Evolutionary conservation across 257 asterid species (phyloP).

Genomic region (Haberlea rhodopensis): DNA sequence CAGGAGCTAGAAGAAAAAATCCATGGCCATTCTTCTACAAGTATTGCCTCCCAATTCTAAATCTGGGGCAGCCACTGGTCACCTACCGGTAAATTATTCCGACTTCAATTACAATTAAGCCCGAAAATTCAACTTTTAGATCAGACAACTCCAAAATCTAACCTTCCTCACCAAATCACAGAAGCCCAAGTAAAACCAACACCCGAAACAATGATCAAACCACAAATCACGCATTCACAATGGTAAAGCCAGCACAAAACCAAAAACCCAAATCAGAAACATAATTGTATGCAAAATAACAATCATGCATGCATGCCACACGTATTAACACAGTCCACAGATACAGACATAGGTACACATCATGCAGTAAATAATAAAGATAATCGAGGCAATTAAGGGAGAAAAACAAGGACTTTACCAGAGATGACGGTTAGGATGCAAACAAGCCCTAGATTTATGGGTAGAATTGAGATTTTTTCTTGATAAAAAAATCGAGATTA

Average conservation of each 20-base stretch:
- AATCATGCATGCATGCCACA: slow-evolving; percentile 24
- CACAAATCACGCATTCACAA: not conserved
- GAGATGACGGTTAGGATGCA: not conserved
- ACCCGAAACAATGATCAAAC: not conserved
- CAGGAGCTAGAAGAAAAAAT: not conserved
- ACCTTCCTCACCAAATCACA: not conserved
- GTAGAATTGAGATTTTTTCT: not conserved
- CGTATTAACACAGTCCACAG: slow-evolving; percentile 8
- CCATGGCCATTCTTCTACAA: not conserved
- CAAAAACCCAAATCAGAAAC: slow-evolving; percentile 26
- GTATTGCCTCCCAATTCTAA: not conserved
- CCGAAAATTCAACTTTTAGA: slow-evolving; percentile 12
- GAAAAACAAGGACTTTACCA: not conserved
- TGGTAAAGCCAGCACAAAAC: not conserved
- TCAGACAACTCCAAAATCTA: slow-evolving; percentile 6
- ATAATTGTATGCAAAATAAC: slow-evolving; percentile 5
- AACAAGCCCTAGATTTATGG: not conserved
- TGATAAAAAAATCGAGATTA: too few species aligned
- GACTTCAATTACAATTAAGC: slow-evolving; percentile 8
- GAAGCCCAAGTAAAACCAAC: not conserved
- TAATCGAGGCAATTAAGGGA: not conserved
- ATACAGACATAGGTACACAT: slow-evolving; percentile 21
- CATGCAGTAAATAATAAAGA: slow-evolving; percentile 18
- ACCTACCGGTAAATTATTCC: not conserved
- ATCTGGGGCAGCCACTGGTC: not conserved